Evolutionary conservation across 805 yeast genomes (phyloP), one percentile per base, ranked within the genome.

Genomic region (Wickerhamiella spandovensis): DNA sequence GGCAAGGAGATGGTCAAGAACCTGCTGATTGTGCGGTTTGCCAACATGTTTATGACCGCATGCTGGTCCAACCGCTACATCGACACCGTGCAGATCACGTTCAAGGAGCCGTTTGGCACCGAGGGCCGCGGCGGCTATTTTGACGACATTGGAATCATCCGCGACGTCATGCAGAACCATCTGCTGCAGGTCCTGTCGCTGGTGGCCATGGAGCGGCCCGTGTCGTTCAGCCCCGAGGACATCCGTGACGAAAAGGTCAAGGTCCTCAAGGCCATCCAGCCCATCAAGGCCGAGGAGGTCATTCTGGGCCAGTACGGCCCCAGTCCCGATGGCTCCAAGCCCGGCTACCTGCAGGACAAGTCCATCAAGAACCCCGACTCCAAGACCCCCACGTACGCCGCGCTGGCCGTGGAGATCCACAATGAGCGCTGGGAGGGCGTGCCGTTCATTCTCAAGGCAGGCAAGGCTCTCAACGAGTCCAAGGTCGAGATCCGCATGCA

Each of bases 361-460:
- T 85, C 97, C 17, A 97, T 92, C 53, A 74, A 80, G 56, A 55
- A 59, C 56, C 71, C 76, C 48, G 81, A 75, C 55, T 86, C 96
- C 50, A 85, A 84, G 66, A 84, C 95, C 64, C 87, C 88, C 51
- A 92, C 98, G 3, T 92, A 77, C 67, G 96, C 97, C 12, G 96
- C 96, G 2, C 64, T 92, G 52, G 77, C 81, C 21, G 64, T 90
- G 54, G 72, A 80, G 56, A 84, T 92, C 66, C 74, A 80, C 61
- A 92, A 89, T 67, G 97, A 92, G 69, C 80, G 97, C 64, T 92
- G 98, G 98, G 92, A 84, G 55, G 97, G 97, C 62, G 97, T 92
- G 44, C 98, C 98, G 50, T 79, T 92, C 63, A 82, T 92, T 48
- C 73, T 92, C 73, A 79, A 95, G 71, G 98, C 97, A 15, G 98